These are phyloP conservation scores for Cytospora schulzeri DNA, from an alignment of 2,329 filamentous ascomycete species.

Conservation along the genomic window DNA sequence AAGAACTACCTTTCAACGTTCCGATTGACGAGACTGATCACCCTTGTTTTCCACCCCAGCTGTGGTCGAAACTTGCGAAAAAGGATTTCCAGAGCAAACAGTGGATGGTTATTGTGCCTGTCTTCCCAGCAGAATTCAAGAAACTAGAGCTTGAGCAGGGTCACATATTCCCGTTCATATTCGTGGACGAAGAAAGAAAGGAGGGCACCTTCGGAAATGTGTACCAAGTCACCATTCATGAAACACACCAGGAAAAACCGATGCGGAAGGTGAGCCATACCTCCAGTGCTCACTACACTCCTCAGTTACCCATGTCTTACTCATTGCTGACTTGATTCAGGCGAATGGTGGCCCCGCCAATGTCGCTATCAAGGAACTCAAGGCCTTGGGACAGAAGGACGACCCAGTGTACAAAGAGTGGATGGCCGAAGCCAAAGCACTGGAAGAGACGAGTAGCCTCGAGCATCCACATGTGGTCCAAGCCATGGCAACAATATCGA, in stretches of 20 bases:
- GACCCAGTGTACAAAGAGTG: neutral
- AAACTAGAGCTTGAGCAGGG: neutral
- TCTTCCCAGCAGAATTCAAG: fast-evolving
- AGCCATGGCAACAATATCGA: slow-evolving; percentile 1
- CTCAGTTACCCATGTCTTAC: neutral
- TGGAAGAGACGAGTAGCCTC: neutral
- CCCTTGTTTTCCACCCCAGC: neutral
- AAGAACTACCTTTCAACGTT: neutral
- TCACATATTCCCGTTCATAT: neutral
- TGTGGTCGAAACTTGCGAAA: neutral
- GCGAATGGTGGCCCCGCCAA: neutral
- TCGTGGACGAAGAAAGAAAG: too few relatives aligned
- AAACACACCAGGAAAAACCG: neutral
- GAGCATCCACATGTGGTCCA: neutral
- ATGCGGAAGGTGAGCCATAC: neutral
- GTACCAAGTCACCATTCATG: neutral
- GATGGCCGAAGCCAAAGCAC: neutral
- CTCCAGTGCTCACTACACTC: neutral
- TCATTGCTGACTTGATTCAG: neutral
- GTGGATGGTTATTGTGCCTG: neutral
- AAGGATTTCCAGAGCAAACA: neutral
- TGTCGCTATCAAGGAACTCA: slow-evolving; percentile 5
- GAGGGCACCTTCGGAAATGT: slow-evolving; percentile 5
- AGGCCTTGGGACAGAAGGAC: neutral
- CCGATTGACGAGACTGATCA: neutral